phyloP scores from a whole-genome alignment of 352 stramenopile genomes.

The Phytopythium vexans region DNA sequence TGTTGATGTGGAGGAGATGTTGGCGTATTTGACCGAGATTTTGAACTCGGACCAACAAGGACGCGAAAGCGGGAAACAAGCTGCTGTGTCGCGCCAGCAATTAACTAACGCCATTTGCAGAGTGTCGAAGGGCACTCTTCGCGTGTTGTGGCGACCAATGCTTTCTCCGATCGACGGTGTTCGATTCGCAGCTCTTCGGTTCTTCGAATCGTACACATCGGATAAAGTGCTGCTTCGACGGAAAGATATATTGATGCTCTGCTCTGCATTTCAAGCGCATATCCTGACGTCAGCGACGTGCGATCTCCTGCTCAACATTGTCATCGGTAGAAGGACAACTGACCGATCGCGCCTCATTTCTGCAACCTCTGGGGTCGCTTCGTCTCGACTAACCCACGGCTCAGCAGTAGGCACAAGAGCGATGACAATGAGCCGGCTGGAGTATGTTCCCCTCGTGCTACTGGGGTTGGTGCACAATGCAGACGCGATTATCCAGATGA shows the following conservation, averaged over 20 bases:
- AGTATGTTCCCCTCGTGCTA: constrained; percentile 55
- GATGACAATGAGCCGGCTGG: constrained; percentile 21
- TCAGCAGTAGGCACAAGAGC: neutral
- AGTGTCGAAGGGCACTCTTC: constrained; percentile 62
- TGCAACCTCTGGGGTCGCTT: neutral
- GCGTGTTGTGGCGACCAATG: constrained; percentile 66
- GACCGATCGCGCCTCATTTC: neutral
- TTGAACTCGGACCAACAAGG: constrained; percentile 23
- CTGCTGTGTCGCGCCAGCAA: constrained; percentile 23
- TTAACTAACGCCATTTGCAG: constrained; percentile 33
- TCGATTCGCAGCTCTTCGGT: constrained; percentile 48
- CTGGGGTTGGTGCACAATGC: constrained; percentile 42
- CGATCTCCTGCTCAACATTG: constrained; percentile 58
- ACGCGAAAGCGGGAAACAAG: constrained; percentile 11
- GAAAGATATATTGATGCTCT: constrained; percentile 62
- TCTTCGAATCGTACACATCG: constrained; percentile 71
- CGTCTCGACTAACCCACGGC: neutral
- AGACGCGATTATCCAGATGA: constrained; percentile 48
- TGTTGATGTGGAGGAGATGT: constrained; percentile 54
- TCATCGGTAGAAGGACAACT: constrained; percentile 40
- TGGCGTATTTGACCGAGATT: constrained; percentile 55
- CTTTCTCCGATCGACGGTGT: constrained; percentile 38
- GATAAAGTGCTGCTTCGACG: constrained; percentile 60
- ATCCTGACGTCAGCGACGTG: constrained; percentile 38
- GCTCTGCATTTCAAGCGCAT: constrained; percentile 47